Conservation (phyloP, 2,329 filamentous ascomycete genomes). For the Stenocarpella maydis region DNA sequence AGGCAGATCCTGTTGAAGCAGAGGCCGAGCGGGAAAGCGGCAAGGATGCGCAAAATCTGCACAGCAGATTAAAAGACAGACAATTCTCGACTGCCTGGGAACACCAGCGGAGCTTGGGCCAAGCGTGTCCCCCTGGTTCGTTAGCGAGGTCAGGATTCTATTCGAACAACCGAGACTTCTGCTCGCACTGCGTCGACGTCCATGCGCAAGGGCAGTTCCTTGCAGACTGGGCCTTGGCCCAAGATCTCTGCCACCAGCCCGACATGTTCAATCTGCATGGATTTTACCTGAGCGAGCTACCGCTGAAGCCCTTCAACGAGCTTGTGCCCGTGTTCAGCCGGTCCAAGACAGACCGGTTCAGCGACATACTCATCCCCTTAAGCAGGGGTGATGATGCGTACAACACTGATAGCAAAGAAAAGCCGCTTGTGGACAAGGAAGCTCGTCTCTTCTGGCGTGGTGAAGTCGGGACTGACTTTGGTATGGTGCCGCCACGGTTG, state of each 20-base stretch:
- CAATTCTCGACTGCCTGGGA: conserved; percentile 37
- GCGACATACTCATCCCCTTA: conserved; percentile 79
- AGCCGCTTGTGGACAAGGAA: conserved; percentile 67
- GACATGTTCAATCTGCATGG: conserved; percentile 79
- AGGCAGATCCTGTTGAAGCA: not conserved
- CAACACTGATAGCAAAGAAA: conserved; percentile 58
- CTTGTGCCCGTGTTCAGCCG: conserved; percentile 80
- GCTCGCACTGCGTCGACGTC: conserved; percentile 66
- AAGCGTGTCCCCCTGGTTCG: conserved; percentile 70
- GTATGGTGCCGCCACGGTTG: conserved; percentile 55
- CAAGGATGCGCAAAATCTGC: not conserved
- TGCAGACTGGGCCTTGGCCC: conserved; percentile 69
- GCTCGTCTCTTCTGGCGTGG: conserved; percentile 79
- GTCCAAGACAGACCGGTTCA: conserved; percentile 75
- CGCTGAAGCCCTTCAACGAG: conserved; percentile 67
- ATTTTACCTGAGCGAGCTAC: conserved; percentile 72
- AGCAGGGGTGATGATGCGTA: conserved; percentile 44
- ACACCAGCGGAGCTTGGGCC: conserved; percentile 38
- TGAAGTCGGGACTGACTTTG: conserved; percentile 62
- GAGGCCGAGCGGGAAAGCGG: conserved; percentile 36
- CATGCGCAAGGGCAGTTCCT: conserved; percentile 75
- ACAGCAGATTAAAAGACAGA: conserved; percentile 13
- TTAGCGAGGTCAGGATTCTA: conserved; percentile 64
- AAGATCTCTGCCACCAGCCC: conserved; percentile 78
- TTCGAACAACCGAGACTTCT: conserved; percentile 72